Evolutionary conservation across 306 rosid genomes (phyloP).

Genomic region (Vigna hirtella): DNA sequence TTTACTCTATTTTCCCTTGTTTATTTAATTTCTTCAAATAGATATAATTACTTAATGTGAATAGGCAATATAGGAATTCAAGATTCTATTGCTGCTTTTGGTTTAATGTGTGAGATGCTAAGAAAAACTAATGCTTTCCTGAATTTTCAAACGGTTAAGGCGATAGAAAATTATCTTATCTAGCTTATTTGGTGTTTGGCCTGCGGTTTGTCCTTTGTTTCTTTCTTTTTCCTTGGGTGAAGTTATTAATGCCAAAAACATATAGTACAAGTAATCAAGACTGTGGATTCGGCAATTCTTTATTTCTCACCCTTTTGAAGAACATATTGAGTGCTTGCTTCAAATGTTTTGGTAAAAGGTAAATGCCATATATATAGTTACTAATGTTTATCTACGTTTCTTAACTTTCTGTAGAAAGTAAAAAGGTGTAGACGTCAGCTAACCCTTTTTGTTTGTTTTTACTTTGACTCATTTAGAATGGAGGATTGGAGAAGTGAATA

Average conservation of each 20-base stretch:
- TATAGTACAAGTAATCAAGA: neutral
- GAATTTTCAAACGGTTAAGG: neutral
- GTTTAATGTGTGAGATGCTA: constrained; percentile 22
- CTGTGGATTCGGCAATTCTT: constrained; percentile 13
- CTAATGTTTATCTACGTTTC: constrained; percentile 2
- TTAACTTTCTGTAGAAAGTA: neutral
- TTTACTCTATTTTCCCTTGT: constrained; percentile 30
- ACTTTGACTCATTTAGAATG: constrained; percentile 19
- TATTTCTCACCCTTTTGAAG: neutral
- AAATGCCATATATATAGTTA: neutral
- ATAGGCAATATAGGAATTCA: constrained; percentile 2
- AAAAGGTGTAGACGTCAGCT: neutral
- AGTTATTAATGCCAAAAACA: neutral
- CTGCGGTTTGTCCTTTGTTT: neutral
- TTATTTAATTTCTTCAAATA: neutral
- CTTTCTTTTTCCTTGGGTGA: neutral
- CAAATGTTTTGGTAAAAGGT: neutral
- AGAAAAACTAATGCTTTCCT: constrained; percentile 11
- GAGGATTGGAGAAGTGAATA: constrained; percentile 14
- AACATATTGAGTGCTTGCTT: constrained; percentile 12
- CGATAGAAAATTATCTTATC: neutral
- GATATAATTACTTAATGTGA: neutral
- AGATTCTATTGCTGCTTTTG: constrained; percentile 9
- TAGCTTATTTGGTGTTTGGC: neutral
- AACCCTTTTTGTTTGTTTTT: constrained; percentile 4